A percentile compares a stretch with the other conserved stretches of the same genome.
Evolutionary conservation across 768 basidiomycete genomes (phyloP).

Genomic region (Termitomyces sp.): DNA sequence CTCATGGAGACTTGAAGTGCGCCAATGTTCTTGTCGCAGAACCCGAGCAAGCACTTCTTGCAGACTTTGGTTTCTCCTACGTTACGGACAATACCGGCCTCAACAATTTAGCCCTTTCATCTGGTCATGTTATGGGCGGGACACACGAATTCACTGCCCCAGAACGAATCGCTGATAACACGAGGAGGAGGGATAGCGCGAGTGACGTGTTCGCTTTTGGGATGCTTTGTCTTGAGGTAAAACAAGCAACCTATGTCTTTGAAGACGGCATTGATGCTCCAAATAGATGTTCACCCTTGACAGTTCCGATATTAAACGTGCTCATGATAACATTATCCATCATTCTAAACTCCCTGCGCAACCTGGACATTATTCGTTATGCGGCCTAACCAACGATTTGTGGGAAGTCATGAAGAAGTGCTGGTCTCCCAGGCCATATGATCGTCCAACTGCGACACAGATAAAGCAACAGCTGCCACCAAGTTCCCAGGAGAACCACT

Average conservation of each 20-base stretch:
- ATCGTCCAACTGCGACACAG: background rate
- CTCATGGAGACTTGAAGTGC: constrained; percentile 43
- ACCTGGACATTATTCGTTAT: background rate
- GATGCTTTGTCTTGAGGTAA: constrained; percentile 10
- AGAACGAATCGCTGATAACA: constrained; percentile 21
- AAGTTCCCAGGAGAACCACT: too few relatives aligned
- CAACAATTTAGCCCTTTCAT: constrained; percentile 12
- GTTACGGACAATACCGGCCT: constrained; percentile 16
- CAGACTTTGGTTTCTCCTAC: constrained; percentile 17
- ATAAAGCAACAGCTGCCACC: background rate
- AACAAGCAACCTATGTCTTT: background rate
- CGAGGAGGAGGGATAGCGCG: background rate
- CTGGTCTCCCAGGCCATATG: background rate
- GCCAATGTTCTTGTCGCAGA: constrained; percentile 43
- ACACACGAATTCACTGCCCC: constrained; percentile 22
- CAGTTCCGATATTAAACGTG: fast-evolving
- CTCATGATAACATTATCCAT: background rate
- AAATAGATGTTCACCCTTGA: background rate
- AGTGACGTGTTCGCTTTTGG: constrained; percentile 12
- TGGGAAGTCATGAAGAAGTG: background rate
- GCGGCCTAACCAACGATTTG: background rate
- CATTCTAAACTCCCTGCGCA: background rate
- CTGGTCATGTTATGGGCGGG: constrained; percentile 14
- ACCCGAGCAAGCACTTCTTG: constrained; percentile 35
- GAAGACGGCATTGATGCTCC: background rate